A percentile compares a stretch with the other conserved stretches of the same genome.
These are phyloP conservation scores for Sporothrix phasma DNA, from an alignment of 2,329 filamentous ascomycete genomes.

Conservation along the genomic window DNA sequence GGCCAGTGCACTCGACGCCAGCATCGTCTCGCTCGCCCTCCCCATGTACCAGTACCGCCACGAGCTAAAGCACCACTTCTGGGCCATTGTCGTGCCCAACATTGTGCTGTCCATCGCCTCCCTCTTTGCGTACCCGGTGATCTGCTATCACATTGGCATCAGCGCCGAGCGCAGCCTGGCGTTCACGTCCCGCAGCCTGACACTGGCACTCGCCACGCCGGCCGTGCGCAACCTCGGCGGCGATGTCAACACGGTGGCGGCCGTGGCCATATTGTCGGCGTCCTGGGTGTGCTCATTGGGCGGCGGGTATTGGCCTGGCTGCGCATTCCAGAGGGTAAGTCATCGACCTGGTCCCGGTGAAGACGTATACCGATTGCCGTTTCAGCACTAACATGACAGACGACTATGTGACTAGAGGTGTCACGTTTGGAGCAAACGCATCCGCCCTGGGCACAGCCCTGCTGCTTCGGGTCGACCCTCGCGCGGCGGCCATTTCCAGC, in stretches of 20 bases:
- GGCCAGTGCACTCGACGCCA: constrained; percentile 44
- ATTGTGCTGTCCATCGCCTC: constrained; percentile 41
- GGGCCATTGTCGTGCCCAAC: constrained; percentile 45
- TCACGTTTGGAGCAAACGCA: constrained; percentile 51
- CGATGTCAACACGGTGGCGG: constrained; percentile 45
- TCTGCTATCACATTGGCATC: constrained; percentile 48
- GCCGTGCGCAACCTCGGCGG: constrained; percentile 47
- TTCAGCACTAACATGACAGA: constrained; percentile 27
- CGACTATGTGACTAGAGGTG: constrained; percentile 53
- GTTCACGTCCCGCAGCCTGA: constrained; percentile 47
- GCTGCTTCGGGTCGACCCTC: constrained; percentile 44
- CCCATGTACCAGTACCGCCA: constrained; percentile 52
- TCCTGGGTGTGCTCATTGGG: constrained; percentile 48
- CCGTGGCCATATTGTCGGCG: constrained; percentile 49
- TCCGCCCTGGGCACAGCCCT: constrained; percentile 50
- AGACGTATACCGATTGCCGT: too few relatives aligned
- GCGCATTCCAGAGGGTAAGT: constrained; percentile 42
- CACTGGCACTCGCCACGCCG: constrained; percentile 49
- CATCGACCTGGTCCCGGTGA: too few relatives aligned
- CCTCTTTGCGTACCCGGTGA: constrained; percentile 46
- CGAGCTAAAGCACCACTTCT: constrained; percentile 44
- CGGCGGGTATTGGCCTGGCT: constrained; percentile 37
- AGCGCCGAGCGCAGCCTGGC: constrained; percentile 40
- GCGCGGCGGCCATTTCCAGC: constrained; percentile 49
- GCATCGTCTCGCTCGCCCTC: constrained; percentile 48